A percentile compares a stretch with the other conserved stretches of the same genome.
These are phyloP conservation scores for Casuarina cunninghamiana DNA, from an alignment of 306 rosid genomes.

Conservation along the genomic window DNA sequence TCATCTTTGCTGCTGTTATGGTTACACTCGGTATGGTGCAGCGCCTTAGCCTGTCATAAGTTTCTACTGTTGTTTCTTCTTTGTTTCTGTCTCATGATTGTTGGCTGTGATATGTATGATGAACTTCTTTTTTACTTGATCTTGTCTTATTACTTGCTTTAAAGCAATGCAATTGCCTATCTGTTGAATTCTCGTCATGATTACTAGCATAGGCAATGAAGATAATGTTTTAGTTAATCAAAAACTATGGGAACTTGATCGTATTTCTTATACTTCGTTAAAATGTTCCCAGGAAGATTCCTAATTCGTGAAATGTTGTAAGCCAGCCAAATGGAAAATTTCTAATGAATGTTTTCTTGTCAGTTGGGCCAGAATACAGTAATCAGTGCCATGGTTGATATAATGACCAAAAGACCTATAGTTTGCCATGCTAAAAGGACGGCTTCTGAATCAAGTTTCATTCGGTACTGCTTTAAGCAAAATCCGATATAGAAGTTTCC, in stretches of 20 bases:
- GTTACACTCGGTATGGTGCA: constrained; percentile 75
- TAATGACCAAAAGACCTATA: too few relatives aligned
- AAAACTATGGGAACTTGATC: not conserved
- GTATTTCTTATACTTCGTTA: not conserved
- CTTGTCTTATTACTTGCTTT: not conserved
- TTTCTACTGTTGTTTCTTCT: not conserved
- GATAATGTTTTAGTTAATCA: not conserved
- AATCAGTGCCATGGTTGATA: not conserved
- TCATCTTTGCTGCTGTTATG: constrained; percentile 92
- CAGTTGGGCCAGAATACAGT: not conserved
- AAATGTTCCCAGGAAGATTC: not conserved
- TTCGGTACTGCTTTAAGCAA: not conserved
- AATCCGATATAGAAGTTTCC: not conserved
- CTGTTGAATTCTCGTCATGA: not conserved
- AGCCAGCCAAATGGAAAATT: not conserved
- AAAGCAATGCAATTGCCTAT: not conserved
- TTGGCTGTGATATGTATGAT: not conserved
- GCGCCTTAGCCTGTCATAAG: constrained; percentile 8
- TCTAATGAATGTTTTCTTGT: not conserved
- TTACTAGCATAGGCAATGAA: not conserved
- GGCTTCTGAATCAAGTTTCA: not conserved
- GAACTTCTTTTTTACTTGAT: not conserved
- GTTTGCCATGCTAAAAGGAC: not conserved
- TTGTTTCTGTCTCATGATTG: not conserved
- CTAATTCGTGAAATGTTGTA: not conserved